phyloP scores from a whole-genome alignment of 257 asterid species.

The Salvia rosmarinus region DNA sequence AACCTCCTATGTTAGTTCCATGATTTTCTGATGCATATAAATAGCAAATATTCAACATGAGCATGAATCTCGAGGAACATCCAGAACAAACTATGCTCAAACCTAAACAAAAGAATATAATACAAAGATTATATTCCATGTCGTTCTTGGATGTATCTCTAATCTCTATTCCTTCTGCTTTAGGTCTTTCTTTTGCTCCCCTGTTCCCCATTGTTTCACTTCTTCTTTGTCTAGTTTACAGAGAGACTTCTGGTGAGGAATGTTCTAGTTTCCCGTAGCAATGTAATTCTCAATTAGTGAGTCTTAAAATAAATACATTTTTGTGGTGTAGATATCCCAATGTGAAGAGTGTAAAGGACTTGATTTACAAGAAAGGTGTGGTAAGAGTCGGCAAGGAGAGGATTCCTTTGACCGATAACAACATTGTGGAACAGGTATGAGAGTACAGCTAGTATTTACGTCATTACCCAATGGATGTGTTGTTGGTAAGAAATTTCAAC shows the following conservation, averaged over 20 bases:
- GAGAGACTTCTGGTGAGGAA: not conserved
- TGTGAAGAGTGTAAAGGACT: slow-evolving; percentile 82
- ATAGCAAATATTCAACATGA: not conserved
- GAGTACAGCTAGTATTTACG: not conserved
- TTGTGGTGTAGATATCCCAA: slow-evolving; percentile 68
- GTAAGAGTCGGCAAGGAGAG: slow-evolving; percentile 62
- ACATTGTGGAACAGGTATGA: slow-evolving; percentile 75
- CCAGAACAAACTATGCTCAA: not conserved
- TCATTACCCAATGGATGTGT: not conserved
- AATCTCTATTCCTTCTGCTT: not conserved
- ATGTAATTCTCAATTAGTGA: not conserved
- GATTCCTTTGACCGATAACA: slow-evolving; percentile 82
- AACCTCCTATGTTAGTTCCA: not conserved
- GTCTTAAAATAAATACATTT: slow-evolving; percentile 4
- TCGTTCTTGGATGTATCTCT: not conserved
- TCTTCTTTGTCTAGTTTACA: not conserved
- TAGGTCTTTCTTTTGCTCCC: not conserved
- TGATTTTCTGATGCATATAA: not conserved
- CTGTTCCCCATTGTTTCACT: not conserved
- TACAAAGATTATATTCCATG: no score
- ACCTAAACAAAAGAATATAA: no score
- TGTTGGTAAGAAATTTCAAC: not conserved
- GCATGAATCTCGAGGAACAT: not conserved
- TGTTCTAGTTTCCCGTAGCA: not conserved
- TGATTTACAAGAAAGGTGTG: slow-evolving; percentile 90